These are phyloP conservation scores for Suhomyces vadensis DNA, from an alignment of 805 yeast species.

Conservation along the genomic window DNA sequence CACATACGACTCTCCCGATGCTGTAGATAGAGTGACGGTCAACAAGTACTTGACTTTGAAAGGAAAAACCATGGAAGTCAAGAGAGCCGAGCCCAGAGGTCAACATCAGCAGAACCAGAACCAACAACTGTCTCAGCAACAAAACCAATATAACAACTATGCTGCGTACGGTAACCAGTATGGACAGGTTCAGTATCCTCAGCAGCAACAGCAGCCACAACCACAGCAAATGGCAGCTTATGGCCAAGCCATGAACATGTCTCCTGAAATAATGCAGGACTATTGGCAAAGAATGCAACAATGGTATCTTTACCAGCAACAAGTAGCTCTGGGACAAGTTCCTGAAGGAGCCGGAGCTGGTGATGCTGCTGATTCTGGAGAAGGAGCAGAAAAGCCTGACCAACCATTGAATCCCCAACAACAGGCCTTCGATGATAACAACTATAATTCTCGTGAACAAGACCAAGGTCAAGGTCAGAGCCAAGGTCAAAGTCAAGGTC, in stretches of 20 bases:
- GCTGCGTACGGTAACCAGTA: slow-evolving; percentile 28
- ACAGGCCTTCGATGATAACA: slow-evolving; percentile 19
- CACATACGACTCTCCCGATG: slow-evolving; percentile 91
- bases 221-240: slow-evolving; percentile 21
- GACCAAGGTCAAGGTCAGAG: slow-evolving; percentile 23
- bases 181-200: slow-evolving; percentile 27
- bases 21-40: slow-evolving; percentile 85
- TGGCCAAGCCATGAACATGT: slow-evolving; percentile 25
- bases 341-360: slow-evolving; percentile 16
- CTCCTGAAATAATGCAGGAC: slow-evolving; percentile 61
- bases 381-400: slow-evolving; percentile 30
- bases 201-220: slow-evolving; percentile 18
- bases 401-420: slow-evolving; percentile 46
- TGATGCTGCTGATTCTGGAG: slow-evolving; percentile 18
- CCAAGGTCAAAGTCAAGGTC: slow-evolving; percentile 18
- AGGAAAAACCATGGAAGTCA: slow-evolving; percentile 83
- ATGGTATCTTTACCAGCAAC: slow-evolving; percentile 65
- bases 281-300: slow-evolving; percentile 65
- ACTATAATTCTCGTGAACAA: not conserved
- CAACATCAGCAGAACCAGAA: slow-evolving; percentile 51
- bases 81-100: slow-evolving; percentile 81
- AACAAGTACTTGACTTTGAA: slow-evolving; percentile 80
- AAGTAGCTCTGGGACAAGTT: slow-evolving; percentile 34
- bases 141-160: slow-evolving; percentile 28
- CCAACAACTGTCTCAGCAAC: slow-evolving; percentile 28